phyloP scores from a whole-genome alignment of 352 stramenopile genomes.

The Phytophthora lateralis region DNA sequence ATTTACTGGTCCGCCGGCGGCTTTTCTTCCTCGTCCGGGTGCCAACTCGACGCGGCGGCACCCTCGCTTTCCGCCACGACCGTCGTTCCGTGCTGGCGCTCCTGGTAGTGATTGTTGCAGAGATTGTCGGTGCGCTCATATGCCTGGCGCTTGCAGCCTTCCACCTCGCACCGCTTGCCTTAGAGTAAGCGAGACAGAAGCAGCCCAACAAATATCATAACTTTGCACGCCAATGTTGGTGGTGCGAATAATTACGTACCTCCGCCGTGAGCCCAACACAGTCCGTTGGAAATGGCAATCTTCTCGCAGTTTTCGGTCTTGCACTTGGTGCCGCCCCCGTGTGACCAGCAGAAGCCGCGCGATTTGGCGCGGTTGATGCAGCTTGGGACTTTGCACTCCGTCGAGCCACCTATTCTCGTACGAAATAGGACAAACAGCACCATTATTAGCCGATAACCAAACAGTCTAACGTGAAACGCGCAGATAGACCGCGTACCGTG shows the following conservation, averaged over 20 bases:
- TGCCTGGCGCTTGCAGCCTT: conserved; percentile 63
- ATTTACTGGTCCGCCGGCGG: conserved; percentile 21
- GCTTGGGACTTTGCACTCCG: conserved; percentile 65
- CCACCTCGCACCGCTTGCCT: conserved; percentile 62
- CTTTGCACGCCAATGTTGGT: background rate
- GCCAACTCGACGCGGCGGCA: conserved; percentile 4
- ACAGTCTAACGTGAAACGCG: background rate
- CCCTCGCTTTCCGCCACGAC: conserved; percentile 1
- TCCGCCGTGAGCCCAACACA: conserved; percentile 81
- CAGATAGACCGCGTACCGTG: conserved; percentile 39
- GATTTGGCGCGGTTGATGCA: conserved; percentile 88
- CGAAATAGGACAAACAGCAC: conserved; percentile 3
- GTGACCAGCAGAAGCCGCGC: conserved; percentile 85
- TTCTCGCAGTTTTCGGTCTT: conserved; percentile 70
- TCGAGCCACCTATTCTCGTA: conserved; percentile 57
- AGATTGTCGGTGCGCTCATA: conserved; percentile 81
- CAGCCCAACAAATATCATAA: background rate
- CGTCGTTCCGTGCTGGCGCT: conserved; percentile 28
- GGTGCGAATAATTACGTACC: conserved; percentile 34
- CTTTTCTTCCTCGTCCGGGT: conserved; percentile 35
- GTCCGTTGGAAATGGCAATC: conserved; percentile 78
- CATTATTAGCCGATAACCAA: background rate
- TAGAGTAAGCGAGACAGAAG: background rate
- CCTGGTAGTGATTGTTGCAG: conserved; percentile 68
- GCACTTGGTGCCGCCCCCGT: conserved; percentile 86